A percentile compares a stretch with the other conserved stretches of the same genome.
These are phyloP conservation scores for Ganoderma multipileum DNA, from an alignment of 1,284 basidiomycete genomes.

Conservation along the genomic window DNA sequence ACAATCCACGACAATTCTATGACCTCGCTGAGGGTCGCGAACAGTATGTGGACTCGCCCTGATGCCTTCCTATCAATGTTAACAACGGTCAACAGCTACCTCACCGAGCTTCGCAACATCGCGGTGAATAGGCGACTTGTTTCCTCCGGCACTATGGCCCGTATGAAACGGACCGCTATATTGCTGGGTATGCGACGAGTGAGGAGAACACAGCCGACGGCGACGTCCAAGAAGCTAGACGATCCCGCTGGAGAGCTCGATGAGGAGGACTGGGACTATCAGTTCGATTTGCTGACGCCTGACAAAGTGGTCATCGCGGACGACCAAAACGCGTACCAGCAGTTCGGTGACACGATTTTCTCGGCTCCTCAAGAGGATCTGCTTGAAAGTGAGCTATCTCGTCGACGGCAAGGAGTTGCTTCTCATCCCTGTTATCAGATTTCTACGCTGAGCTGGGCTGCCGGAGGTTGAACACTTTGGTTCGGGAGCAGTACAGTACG, in stretches of 20 bases:
- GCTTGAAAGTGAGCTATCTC: constrained; percentile 64
- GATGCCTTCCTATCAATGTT: background rate
- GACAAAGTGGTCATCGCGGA: constrained; percentile 81
- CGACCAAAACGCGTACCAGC: constrained; percentile 76
- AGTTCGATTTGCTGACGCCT: constrained; percentile 69
- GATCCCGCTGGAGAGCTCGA: constrained; percentile 43
- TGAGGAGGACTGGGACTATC: constrained; percentile 73
- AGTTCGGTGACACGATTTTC: constrained; percentile 81
- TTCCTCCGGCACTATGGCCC: constrained; percentile 57
- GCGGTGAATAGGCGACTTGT: constrained; percentile 78
- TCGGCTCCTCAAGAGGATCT: constrained; percentile 92
- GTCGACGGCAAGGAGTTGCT: background rate
- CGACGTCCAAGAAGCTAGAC: constrained; percentile 41
- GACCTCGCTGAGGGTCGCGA: constrained; percentile 68
- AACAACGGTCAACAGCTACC: constrained; percentile 58
- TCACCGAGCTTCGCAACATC: constrained; percentile 85
- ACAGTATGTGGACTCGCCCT: constrained; percentile 47
- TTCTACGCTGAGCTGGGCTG: constrained; percentile 77
- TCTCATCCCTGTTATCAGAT: constrained; percentile 44
- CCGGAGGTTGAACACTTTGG: constrained; percentile 70
- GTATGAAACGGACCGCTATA: constrained; percentile 77
- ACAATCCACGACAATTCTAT: constrained; percentile 75
- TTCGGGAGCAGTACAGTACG: constrained; percentile 79
- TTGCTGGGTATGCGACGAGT: constrained; percentile 75
- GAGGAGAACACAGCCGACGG: constrained; percentile 41